phyloP scores from a whole-genome alignment of 441 rosid genomes.

The Euphorbia celastroides region DNA sequence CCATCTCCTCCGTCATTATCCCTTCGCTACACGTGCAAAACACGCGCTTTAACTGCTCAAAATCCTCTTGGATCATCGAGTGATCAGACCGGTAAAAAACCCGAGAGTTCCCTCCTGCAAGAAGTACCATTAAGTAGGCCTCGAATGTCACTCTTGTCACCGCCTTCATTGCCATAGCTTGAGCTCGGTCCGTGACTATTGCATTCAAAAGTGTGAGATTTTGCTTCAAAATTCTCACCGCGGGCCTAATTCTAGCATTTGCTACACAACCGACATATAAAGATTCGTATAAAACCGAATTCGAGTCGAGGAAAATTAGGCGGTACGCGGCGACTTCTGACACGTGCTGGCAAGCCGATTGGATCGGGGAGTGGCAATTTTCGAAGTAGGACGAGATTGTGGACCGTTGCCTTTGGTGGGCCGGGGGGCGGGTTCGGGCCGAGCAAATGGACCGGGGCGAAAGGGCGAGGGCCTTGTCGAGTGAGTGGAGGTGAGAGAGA shows the following conservation, averaged over 20 bases:
- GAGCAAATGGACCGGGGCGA: conserved; percentile 46
- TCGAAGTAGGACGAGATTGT: conserved; percentile 56
- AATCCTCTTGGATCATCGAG: conserved; percentile 57
- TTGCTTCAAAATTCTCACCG: conserved; percentile 59
- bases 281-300: conserved; percentile 53
- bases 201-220: conserved; percentile 58
- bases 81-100: conserved; percentile 55
- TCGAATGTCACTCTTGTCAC: conserved; percentile 79
- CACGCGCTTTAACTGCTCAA: conserved; percentile 52
- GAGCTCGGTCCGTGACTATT: conserved; percentile 71
- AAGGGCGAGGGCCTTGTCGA: conserved; percentile 61
- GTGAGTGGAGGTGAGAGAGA: conserved; percentile 59
- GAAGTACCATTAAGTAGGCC: conserved; percentile 66
- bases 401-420: conserved; percentile 28
- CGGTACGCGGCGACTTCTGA: conserved; percentile 94
- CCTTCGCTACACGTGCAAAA: conserved; percentile 82
- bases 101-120: conserved; percentile 69
- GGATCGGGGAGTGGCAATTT: conserved; percentile 45
- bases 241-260: conserved; percentile 57
- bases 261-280: conserved; percentile 62
- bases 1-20: conserved; percentile 56
- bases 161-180: conserved; percentile 64
- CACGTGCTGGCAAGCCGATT: conserved; percentile 64
- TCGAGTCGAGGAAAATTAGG: conserved; percentile 73
- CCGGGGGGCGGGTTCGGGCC: conserved; percentile 30